Evolutionary conservation across 2,329 filamentous ascomycete species (phyloP).

Genomic region (Beauveria medogensis): DNA sequence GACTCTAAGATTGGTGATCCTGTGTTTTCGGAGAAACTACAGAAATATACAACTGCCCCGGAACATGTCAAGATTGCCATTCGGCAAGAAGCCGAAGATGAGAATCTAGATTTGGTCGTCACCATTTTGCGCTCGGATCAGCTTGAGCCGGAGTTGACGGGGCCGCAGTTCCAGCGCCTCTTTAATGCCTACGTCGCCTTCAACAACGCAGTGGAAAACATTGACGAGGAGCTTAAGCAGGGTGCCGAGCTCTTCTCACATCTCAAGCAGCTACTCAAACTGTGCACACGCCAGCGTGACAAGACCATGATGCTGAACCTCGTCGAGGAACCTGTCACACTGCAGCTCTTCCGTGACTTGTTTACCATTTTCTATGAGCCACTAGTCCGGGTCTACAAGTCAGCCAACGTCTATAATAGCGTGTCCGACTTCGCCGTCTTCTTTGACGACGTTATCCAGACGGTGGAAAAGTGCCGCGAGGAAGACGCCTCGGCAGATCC

Average conservation of each 20-base stretch:
- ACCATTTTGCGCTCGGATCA: slow-evolving; percentile 73
- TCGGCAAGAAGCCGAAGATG: slow-evolving; percentile 61
- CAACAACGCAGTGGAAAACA: slow-evolving; percentile 86
- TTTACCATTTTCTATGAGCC: slow-evolving; percentile 99
- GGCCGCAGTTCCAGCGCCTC: slow-evolving; percentile 71
- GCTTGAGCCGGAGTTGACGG: slow-evolving; percentile 60
- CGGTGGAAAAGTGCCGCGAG: slow-evolving; percentile 57
- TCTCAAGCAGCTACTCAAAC: slow-evolving; percentile 87
- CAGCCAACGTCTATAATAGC: slow-evolving; percentile 93
- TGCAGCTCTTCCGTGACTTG: slow-evolving; percentile 90
- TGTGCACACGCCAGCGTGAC: slow-evolving; percentile 83
- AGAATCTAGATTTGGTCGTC: slow-evolving; percentile 79
- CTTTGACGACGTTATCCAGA: slow-evolving; percentile 82
- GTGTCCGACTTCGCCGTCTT: slow-evolving; percentile 95
- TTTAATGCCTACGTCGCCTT: slow-evolving; percentile 96
- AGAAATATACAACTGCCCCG: slow-evolving; percentile 66
- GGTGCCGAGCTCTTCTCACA: slow-evolving; percentile 90
- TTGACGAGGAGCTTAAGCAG: slow-evolving; percentile 80
- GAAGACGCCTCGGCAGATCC: slow-evolving; percentile 88
- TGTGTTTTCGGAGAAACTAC: slow-evolving; percentile 71
- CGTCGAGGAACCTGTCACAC: slow-evolving; percentile 92
- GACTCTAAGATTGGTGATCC: slow-evolving; percentile 71
- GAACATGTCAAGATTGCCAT: slow-evolving; percentile 69
- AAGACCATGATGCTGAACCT: slow-evolving; percentile 96
- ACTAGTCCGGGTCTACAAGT: slow-evolving; percentile 94